phyloP scores from a whole-genome alignment of 441 rosid genomes.

The Arabidopsis lyrata region DNA sequence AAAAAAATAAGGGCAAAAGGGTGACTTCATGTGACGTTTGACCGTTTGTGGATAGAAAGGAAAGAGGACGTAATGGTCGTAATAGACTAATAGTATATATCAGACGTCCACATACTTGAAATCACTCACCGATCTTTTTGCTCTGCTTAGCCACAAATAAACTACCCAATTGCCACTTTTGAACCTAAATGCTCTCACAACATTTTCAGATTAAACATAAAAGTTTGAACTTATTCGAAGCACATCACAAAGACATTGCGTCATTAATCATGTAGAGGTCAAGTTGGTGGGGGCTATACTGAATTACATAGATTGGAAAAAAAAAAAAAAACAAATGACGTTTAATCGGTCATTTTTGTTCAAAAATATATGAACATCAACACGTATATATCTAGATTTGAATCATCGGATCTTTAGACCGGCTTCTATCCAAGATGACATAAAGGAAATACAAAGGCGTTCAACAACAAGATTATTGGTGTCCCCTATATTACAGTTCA shows the following conservation, averaged over 20 bases:
- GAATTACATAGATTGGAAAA: not conserved
- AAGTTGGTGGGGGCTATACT: slow-evolving; percentile 15
- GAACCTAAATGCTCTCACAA: slow-evolving; percentile 6
- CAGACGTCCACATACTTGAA: slow-evolving; percentile 16
- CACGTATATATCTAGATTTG: not conserved
- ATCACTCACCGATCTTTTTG: slow-evolving; percentile 30
- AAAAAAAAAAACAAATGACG: not conserved
- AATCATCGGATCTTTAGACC: not conserved
- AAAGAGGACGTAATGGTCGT: slow-evolving; percentile 19
- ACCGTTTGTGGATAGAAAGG: slow-evolving; percentile 16
- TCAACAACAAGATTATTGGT: too few relatives aligned
- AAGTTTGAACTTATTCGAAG: slow-evolving; percentile 28
- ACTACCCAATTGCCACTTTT: slow-evolving; percentile 19
- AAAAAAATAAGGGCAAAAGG: slow-evolving; percentile 19
- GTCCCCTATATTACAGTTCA: too few relatives aligned
- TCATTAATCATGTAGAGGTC: slow-evolving; percentile 24
- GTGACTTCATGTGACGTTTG: not conserved
- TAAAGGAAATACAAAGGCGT: too few relatives aligned
- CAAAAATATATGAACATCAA: not conserved
- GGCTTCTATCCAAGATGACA: too few relatives aligned
- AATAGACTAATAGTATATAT: slow-evolving; percentile 10
- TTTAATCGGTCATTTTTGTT: not conserved
- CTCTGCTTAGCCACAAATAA: slow-evolving; percentile 40
- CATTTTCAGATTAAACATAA: not conserved
- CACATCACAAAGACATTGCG: slow-evolving; percentile 35